Conservation (phyloP, 495 filamentous ascomycete species). For the Hypoxylon fragiforme region DNA sequence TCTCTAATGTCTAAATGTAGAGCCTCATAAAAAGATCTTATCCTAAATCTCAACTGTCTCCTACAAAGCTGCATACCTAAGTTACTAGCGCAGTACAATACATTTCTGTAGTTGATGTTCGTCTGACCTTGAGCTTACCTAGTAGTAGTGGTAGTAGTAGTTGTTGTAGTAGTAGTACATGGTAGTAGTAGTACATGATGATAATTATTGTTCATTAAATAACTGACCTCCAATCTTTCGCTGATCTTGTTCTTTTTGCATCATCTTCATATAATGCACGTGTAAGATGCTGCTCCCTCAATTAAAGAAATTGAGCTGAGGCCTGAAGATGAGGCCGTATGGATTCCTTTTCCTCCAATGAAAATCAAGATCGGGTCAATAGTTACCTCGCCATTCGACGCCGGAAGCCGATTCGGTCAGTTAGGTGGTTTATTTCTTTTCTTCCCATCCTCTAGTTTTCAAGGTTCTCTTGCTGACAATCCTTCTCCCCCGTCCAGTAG, state of each 20-base stretch:
- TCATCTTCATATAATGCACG: constrained; percentile 34
- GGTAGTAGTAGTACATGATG: too few relatives aligned
- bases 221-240: constrained; percentile 27
- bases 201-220: constrained; percentile 6
- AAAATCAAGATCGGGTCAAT: constrained; percentile 20
- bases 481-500: constrained; percentile 11
- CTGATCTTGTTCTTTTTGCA: constrained; percentile 30
- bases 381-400: constrained; percentile 31
- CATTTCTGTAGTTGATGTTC: too few relatives aligned
- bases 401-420: constrained; percentile 32
- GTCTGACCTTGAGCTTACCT: too few relatives aligned
- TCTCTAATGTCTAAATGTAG: too few relatives aligned
- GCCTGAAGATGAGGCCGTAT: constrained; percentile 26
- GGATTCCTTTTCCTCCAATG: constrained; percentile 32
- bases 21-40: constrained; percentile 22
- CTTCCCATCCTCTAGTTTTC: constrained; percentile 1
- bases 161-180: too few relatives aligned
- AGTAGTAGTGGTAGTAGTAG: too few relatives aligned
- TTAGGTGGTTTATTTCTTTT: constrained; percentile 14
- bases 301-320: constrained; percentile 34
- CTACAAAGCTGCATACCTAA: too few relatives aligned
- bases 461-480: neutral
- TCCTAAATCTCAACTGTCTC: too few relatives aligned
- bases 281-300: constrained; percentile 32
- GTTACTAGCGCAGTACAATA: too few relatives aligned